Evolutionary conservation across 345 rosid genomes (phyloP).

Genomic region (Kandelia obovata): DNA sequence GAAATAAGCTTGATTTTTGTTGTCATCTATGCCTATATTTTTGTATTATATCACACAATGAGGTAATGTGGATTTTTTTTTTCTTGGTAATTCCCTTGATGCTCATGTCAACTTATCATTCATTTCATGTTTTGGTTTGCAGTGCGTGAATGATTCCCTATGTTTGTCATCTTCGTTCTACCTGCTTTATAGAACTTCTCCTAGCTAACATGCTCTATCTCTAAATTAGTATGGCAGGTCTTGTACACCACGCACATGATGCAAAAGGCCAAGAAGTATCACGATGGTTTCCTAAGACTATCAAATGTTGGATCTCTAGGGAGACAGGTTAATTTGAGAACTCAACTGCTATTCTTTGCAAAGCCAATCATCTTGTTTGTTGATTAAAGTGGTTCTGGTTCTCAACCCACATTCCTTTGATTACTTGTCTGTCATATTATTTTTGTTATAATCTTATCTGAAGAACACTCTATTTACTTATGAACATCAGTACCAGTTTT

Average conservation of each 20-base stretch:
- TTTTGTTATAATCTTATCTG: not conserved
- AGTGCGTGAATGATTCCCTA: not conserved
- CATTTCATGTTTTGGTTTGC: not conserved
- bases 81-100: not conserved
- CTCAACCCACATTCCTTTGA: not conserved
- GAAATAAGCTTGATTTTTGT: not conserved
- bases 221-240: conserved; percentile 50
- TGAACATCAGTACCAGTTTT: not conserved
- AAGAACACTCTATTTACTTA: not conserved
- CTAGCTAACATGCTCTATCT: conserved; percentile 9
- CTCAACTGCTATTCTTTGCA: conserved; percentile 1
- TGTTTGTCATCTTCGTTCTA: conserved; percentile 4
- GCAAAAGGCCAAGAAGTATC: conserved; percentile 64
- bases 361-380: conserved; percentile 6
- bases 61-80: not conserved
- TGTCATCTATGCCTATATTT: not conserved
- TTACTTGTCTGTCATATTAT: not conserved
- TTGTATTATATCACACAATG: too few species aligned
- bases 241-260: conserved; percentile 57
- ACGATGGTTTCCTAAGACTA: conserved; percentile 51
- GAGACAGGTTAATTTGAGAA: conserved; percentile 43
- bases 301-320: conserved; percentile 29
- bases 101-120: not conserved
- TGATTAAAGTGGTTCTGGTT: conserved; percentile 6
- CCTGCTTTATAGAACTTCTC: conserved; percentile 1